Conservation (phyloP, 2,329 filamentous ascomycete genomes). For the Myriangium duriaei region DNA sequence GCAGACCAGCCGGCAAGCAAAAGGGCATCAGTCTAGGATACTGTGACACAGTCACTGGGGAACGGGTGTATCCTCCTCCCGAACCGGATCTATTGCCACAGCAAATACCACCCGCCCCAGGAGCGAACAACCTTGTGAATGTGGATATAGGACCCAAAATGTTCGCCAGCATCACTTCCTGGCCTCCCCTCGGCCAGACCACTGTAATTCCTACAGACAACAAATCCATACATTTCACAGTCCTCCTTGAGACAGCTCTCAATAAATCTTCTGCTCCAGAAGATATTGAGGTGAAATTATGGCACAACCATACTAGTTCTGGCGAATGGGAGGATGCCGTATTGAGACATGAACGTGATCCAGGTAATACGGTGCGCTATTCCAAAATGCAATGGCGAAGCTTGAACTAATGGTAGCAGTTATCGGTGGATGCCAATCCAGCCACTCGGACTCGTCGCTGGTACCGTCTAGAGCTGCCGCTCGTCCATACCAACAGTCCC, state of each 20-base stretch:
- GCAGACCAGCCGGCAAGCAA: conserved; percentile 9
- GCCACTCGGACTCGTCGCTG: too few relatives aligned
- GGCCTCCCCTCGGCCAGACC: conserved; percentile 64
- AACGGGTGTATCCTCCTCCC: conserved; percentile 22
- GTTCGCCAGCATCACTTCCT: conserved; percentile 45
- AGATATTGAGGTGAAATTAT: conserved; percentile 61
- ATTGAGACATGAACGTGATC: conserved; percentile 33
- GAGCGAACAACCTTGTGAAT: conserved; percentile 8
- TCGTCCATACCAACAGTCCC: conserved; percentile 33
- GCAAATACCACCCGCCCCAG: conserved; percentile 20
- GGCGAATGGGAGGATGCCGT: conserved; percentile 47
- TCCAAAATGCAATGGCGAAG: background rate
- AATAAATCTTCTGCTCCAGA: conserved; percentile 28
- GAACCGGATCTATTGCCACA: conserved; percentile 20
- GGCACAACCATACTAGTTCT: conserved; percentile 51
- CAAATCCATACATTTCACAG: conserved; percentile 46
- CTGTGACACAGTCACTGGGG: conserved; percentile 23
- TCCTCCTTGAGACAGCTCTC: conserved; percentile 52
- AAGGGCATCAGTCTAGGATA: conserved; percentile 14
- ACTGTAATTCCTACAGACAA: conserved; percentile 43
- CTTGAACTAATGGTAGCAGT: background rate
- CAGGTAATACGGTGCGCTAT: conserved; percentile 16
- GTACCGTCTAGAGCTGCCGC: conserved; percentile 41
- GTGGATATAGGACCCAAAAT: conserved; percentile 21
- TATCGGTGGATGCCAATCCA: too few relatives aligned